phyloP scores from a whole-genome alignment of 345 rosid genomes.

The Nasturtium officinale region DNA sequence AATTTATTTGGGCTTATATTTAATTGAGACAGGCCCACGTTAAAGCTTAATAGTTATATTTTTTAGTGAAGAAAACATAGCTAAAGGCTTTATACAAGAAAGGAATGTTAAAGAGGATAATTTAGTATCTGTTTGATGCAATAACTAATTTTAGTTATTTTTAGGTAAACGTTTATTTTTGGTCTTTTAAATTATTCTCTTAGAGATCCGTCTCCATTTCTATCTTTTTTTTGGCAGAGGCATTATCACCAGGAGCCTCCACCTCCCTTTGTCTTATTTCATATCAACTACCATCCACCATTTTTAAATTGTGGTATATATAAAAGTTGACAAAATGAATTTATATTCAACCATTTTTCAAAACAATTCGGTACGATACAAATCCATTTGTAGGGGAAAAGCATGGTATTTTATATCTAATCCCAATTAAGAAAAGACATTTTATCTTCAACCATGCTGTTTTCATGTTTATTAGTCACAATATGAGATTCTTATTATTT shows the following conservation, averaged over 20 bases:
- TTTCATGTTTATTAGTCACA: not conserved
- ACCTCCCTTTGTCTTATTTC: slow-evolving; percentile 58
- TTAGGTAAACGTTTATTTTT: not conserved
- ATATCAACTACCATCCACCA: slow-evolving; percentile 46
- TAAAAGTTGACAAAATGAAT: not conserved
- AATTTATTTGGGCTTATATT: not conserved
- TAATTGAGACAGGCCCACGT: not conserved
- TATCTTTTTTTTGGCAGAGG: slow-evolving; percentile 46
- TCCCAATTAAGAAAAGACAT: not conserved
- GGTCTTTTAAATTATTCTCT: not conserved
- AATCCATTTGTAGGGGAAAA: not conserved
- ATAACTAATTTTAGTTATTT: too few relatives aligned
- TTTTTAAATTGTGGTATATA: slow-evolving; percentile 16
- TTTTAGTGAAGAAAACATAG: not conserved
- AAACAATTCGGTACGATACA: not conserved
- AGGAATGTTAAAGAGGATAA: not conserved
- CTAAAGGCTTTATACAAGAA: not conserved
- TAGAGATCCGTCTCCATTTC: slow-evolving; percentile 37
- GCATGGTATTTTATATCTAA: not conserved
- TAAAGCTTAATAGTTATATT: not conserved
- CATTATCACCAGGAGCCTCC: slow-evolving; percentile 70
- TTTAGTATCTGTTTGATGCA: not conserved
- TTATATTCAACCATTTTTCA: not conserved
- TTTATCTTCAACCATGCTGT: not conserved
- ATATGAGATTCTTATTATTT: not conserved